Evolutionary conservation across 768 basidiomycete genomes (phyloP), one percentile per base, ranked within the genome.

Genomic region (Lentinula boryana): DNA sequence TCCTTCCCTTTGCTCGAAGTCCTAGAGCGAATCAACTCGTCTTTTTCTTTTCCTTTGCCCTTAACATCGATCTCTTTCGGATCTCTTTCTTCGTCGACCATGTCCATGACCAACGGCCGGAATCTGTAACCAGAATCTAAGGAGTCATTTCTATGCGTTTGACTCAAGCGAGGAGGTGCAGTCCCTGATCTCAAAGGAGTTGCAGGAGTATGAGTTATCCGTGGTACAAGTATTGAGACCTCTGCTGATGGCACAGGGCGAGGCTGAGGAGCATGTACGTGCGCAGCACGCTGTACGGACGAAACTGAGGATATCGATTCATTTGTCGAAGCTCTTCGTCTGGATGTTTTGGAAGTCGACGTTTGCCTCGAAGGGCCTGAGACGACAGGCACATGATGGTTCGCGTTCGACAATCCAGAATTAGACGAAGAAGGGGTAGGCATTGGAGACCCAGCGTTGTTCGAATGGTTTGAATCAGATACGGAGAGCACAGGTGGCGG

Each of bases 111-210:
- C 74, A 77, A 74, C 5, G 69, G 69, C 41, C 72, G 73, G 63
- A 74, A 76, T n/a, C 73, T 67, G 60, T 70, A 70, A 12, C 70
- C 71, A 4, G 74, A 75, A 46, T 79, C 78, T 44, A 75, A 60
- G 1, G 78, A 78, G 43, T 72, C 71, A 27, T 67, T 68, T 4
- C 65, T 31, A 10, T 21, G 38, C 12, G 36, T 40, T 61, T 66
- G 60, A 54, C 61, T 62, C 64, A 64, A 12, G 31, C 33, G 62
- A 62, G 61, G 56, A 13, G 68, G 66, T 44, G 69, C 71, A 40
- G 60, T 67, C 15, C 69, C 66, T 41, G 62, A 61, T 8, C 74
- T 68, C 48, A 74, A 68, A 56, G 73, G 73, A 27, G 73, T 74
- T 41, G 73, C 72, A 41, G 73, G 74, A 53, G 73, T 74, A 65